These are phyloP conservation scores for Plasmodium gallinaceum DNA, from an alignment of 169 alveolate species.

Conservation along the genomic window DNA sequence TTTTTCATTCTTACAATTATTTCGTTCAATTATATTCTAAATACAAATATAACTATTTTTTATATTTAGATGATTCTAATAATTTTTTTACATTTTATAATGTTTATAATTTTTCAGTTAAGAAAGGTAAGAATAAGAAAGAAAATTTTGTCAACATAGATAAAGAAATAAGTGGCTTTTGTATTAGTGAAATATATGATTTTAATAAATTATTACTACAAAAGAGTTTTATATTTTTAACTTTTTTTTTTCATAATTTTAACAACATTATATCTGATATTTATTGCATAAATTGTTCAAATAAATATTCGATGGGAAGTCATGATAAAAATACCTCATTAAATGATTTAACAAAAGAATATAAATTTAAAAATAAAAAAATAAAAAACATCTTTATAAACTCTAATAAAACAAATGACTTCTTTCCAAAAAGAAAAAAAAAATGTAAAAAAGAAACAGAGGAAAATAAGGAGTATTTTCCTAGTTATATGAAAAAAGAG, in stretches of 20 bases:
- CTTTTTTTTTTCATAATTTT: constrained; percentile 57
- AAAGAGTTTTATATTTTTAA: constrained; percentile 37
- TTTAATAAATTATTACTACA: constrained; percentile 44
- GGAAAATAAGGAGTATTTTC: background rate
- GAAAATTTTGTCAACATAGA: background rate
- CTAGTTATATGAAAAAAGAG: background rate
- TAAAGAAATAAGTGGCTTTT: constrained; percentile 11
- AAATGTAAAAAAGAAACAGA: background rate
- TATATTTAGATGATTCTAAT: constrained; percentile 10
- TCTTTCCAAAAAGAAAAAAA: constrained; percentile 6
- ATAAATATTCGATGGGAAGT: constrained; percentile 39
- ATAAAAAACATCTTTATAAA: background rate
- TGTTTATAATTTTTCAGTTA: constrained; percentile 15
- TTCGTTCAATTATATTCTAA: constrained; percentile 26
- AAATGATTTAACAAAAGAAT: background rate
- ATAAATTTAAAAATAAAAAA: background rate
- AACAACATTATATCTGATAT: constrained; percentile 24
- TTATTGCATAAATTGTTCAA: constrained; percentile 39
- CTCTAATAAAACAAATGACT: too few relatives aligned
- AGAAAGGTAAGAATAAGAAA: background rate
- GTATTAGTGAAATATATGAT: constrained; percentile 30
- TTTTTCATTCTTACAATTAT: constrained; percentile 42
- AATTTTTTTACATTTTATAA: constrained; percentile 48
- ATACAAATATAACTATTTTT: constrained; percentile 60
- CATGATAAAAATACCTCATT: constrained; percentile 2